A percentile compares a stretch with the other conserved stretches of the same genome.
Conservation (phyloP, 371 early-diverging fungal species). For the Mucor saturninus region DNA sequence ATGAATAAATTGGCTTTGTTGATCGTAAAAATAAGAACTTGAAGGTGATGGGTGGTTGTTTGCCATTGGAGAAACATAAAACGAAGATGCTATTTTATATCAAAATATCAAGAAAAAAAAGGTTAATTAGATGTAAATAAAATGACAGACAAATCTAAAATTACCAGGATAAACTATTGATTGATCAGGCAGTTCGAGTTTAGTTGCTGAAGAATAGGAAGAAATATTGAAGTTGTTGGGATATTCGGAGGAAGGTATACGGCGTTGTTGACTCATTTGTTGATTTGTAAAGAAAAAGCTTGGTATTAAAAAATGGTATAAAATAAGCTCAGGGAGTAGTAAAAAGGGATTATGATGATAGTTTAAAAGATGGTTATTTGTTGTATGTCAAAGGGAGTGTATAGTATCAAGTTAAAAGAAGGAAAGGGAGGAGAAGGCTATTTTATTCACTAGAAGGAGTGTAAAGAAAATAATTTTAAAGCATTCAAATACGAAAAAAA, state of each 20-base stretch:
- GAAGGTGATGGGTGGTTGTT: constrained; percentile 23
- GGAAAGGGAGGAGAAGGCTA: constrained; percentile 6
- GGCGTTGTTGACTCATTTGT: constrained; percentile 28
- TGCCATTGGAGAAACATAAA: constrained; percentile 36
- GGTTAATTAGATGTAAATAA: constrained; percentile 5
- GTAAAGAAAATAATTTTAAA: not conserved
- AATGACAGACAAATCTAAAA: constrained; percentile 20
- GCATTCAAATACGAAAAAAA: constrained; percentile 17
- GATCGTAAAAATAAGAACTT: constrained; percentile 29
- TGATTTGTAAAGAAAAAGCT: constrained; percentile 1
- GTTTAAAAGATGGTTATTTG: constrained; percentile 4
- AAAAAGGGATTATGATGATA: not conserved
- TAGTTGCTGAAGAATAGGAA: constrained; percentile 15
- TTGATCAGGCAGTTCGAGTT: constrained; percentile 33
- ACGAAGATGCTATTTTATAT: constrained; percentile 26
- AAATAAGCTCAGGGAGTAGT: constrained; percentile 9
- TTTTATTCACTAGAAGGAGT: constrained; percentile 5
- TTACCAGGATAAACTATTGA: constrained; percentile 34
- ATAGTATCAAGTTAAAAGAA: not conserved
- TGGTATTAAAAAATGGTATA: constrained; percentile 6
- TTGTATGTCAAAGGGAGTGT: constrained; percentile 6
- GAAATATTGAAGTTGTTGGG: constrained; percentile 23
- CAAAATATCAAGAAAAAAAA: not conserved
- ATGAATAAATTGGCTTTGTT: constrained; percentile 19
- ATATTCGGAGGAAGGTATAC: constrained; percentile 24